These are phyloP conservation scores for Moringa oleifera DNA, from an alignment of 345 rosid species.

Conservation along the genomic window DNA sequence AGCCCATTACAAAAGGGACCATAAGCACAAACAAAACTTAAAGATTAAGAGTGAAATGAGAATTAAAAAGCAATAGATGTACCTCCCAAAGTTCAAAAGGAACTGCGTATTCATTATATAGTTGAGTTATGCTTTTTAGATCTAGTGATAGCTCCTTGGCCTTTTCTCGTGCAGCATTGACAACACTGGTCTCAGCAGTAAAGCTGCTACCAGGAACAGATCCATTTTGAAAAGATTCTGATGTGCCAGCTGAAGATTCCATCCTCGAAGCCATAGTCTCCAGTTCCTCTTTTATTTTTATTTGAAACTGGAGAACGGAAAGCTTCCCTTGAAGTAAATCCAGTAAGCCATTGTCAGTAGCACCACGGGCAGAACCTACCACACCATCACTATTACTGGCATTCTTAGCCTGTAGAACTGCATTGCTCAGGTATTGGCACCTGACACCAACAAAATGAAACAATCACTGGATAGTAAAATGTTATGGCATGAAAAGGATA, in stretches of 20 bases:
- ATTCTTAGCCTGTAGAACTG: conserved; percentile 94
- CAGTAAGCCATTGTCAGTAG: conserved; percentile 70
- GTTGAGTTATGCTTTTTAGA: conserved; percentile 88
- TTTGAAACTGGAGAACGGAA: conserved; percentile 82
- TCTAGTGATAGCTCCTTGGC: conserved; percentile 84
- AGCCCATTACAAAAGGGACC: background rate
- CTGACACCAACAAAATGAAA: conserved; percentile 39
- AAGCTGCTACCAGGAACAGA: conserved; percentile 30
- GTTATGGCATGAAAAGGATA: background rate
- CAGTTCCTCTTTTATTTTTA: conserved; percentile 78
- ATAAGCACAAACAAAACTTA: too few species aligned
- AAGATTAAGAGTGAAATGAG: conserved; percentile 10
- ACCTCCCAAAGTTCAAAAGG: conserved; percentile 99
- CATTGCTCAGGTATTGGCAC: conserved; percentile 82
- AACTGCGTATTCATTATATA: conserved; percentile 95
- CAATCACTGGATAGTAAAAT: conserved; percentile 20
- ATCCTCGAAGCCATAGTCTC: conserved; percentile 60
- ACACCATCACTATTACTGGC: conserved; percentile 60
- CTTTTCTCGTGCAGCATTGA: conserved; percentile 62
- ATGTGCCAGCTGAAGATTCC: conserved; percentile 41
- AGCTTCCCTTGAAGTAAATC: conserved; percentile 98
- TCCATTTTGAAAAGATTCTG: conserved; percentile 55
- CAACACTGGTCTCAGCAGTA: conserved; percentile 37
- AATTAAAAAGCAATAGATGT: conserved; percentile 4
- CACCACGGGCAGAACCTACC: conserved; percentile 44